Base-by-base conservation (phyloP, 371 early-diverging fungal species). In the Gilbertella persicaria region DNA sequence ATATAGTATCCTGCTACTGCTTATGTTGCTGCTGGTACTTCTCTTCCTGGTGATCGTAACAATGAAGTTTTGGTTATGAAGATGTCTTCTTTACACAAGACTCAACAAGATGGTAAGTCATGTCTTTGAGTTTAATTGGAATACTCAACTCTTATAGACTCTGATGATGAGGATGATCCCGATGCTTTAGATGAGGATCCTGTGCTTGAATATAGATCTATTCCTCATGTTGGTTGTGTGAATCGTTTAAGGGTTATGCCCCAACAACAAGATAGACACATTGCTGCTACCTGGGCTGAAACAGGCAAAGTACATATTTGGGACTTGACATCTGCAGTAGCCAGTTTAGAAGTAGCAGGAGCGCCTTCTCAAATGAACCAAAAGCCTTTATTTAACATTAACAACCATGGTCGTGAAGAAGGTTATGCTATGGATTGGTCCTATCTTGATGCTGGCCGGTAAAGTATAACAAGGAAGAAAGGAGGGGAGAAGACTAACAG, bases 351-450 rank as follows among this genome's bases (percentile, higher is more conserved):
- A 60, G 83, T 79, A 4, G 91, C 94, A 14, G 95, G 95, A 7
- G 53, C 77, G 8, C 46, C 81, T 28, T 66, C 88, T 7, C 84
- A 90, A 4, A 67, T 84, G 19, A 70, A 77, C n/a, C 67, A 74
- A 53, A 79, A 81, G 58, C 96, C 96, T 0, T 55, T 93, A 30
- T 83, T 83, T 62, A 91, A 90, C 0, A 75, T 96, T 19, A 83
- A 87, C 21, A 79, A 86, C 28, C 96, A 96, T 58, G 86, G 88
- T 41, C 69, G 80, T 17, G 74, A 68, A 33, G 98, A 98, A 74
- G 98, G 98, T 20, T 98, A 88, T 62, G 96, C 95, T 10, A 82
- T 98, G 85, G 97, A 96, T 69, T 98, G 97, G 97, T 91, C 90
- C 9, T 55, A 71, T 40, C 62, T 75, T 25, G 83, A 78, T 26